Base-by-base conservation (phyloP, 352 stramenopile genomes). In the Pythium phragmitis region DNA sequence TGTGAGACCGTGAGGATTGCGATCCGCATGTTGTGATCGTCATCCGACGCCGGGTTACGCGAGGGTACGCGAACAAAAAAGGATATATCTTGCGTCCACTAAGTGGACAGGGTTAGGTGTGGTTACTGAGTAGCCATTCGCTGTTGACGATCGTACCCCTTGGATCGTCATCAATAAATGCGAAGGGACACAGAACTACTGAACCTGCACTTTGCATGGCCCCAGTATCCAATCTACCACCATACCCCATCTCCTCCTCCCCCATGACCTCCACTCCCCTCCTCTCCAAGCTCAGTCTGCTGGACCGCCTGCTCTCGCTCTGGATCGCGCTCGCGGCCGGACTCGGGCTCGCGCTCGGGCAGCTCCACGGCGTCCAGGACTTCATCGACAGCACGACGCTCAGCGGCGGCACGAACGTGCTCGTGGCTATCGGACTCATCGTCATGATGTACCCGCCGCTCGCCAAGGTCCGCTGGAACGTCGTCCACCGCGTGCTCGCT, bases 381-480 rank as follows among this genome's bases (percentile, higher is more conserved):
- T 73, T 75, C 50, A 81, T 85, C 60, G 72, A 79, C 43, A 70
- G 58, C 39, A 87, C 79, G 39, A 87, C 79, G 0, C 49, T 85
- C 17, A 76, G 77, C 17, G 74, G 69, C 41, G 52, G 60, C 48
- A 86, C 77, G 46, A 88, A 88, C 51, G 51, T 77, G 19, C 74
- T 88, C 17, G 79, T 88, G 28, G 79, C 73, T 13, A 36, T 69
- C n/a, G 79, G 77, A 2, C 58, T 88, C 26, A 58, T 88, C 28
- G 66, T 74, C 46, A 85, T 88, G 75, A 88, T 88, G 77, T 88
- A 85, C 53, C 79, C 79, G 14, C 77, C 77, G 28, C 67, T 88
- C 4, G 66, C 77, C n/a, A 79, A 75, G 21, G 79, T 88, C 12
- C 77, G 57, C 42, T 88, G 79, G 79, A 69, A 83, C 43, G 30